A percentile compares a stretch with the other conserved stretches of the same genome.
These are phyloP conservation scores for Ascochyta koolunga DNA, from an alignment of 2,329 filamentous ascomycete genomes.

Conservation along the genomic window DNA sequence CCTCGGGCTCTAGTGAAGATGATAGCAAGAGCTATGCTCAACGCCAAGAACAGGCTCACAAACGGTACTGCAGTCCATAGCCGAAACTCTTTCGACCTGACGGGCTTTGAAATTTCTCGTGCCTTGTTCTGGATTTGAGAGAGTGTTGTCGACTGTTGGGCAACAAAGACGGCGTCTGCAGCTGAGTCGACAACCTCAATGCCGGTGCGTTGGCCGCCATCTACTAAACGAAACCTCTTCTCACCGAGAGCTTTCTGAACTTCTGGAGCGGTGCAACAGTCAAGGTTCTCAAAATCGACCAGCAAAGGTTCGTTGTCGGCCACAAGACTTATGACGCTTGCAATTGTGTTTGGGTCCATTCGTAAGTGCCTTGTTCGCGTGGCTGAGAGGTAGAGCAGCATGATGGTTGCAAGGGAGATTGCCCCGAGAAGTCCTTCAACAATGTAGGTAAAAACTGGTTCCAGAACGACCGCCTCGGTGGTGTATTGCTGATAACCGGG, in stretches of 20 bases:
- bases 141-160: not conserved
- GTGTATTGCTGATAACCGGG: conserved; percentile 26
- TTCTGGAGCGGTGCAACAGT: conserved; percentile 27
- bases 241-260: conserved; percentile 18
- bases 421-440: conserved; percentile 44
- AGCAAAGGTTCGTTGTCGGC: conserved; percentile 34
- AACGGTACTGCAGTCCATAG: conserved; percentile 21
- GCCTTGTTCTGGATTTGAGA: not conserved
- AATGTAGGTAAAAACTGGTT: conserved; percentile 47
- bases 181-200: not conserved
- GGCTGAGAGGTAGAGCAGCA: conserved; percentile 31
- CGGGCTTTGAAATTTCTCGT: conserved; percentile 23
- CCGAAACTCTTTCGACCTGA: conserved; percentile 32
- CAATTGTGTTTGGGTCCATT: conserved; percentile 46
- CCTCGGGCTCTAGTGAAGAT: conserved; percentile 22
- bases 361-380: conserved; percentile 26
- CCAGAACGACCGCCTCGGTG: conserved; percentile 46
- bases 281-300: conserved; percentile 26
- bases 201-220: conserved; percentile 6
- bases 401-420: conserved; percentile 27
- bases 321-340: conserved; percentile 43
- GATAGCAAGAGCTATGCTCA: conserved; percentile 21
- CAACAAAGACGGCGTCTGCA: not conserved
- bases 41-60: conserved; percentile 19
- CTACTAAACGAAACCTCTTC: conserved; percentile 26